phyloP scores from a whole-genome alignment of 495 filamentous ascomycete species.

The Neurospora sp. region DNA sequence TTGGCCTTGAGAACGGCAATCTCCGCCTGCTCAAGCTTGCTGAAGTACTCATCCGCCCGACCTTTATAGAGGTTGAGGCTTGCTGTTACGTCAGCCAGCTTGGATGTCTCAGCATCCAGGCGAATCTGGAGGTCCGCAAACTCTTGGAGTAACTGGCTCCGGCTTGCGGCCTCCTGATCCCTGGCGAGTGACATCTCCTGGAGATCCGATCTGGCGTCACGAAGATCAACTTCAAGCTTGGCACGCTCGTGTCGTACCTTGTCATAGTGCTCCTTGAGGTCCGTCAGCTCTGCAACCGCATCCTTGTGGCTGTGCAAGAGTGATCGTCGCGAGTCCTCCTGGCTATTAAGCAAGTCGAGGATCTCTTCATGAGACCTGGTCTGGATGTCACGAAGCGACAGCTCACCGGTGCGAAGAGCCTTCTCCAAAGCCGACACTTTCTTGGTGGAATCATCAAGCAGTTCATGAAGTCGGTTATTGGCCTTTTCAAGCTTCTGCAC shows the following conservation, averaged over 20 bases:
- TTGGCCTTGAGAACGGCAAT: conserved; percentile 88
- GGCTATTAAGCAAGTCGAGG: conserved; percentile 84
- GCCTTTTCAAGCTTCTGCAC: conserved; percentile 88
- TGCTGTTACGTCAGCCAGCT: conserved; percentile 71
- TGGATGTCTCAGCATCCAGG: conserved; percentile 79
- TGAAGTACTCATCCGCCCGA: conserved; percentile 93
- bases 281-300: conserved; percentile 70
- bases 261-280: conserved; percentile 79
- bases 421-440: conserved; percentile 88
- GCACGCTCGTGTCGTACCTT: conserved; percentile 70
- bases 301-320: conserved; percentile 78
- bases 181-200: conserved; percentile 65
- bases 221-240: conserved; percentile 77
- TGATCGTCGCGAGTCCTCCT: conserved; percentile 78
- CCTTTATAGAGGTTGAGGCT: conserved; percentile 85
- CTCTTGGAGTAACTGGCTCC: conserved; percentile 82
- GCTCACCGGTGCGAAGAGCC: conserved; percentile 75
- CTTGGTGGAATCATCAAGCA: conserved; percentile 89
- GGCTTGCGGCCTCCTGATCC: conserved; percentile 76
- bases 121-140: conserved; percentile 91
- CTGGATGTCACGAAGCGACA: conserved; percentile 85
- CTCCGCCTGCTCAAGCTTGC: conserved; percentile 93
- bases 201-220: conserved; percentile 73
- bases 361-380: conserved; percentile 92
- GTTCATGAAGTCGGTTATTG: conserved; percentile 85